Evolutionary conservation across 2,329 filamentous ascomycete species (phyloP).

Genomic region (Dryadomyces sulphureus): DNA sequence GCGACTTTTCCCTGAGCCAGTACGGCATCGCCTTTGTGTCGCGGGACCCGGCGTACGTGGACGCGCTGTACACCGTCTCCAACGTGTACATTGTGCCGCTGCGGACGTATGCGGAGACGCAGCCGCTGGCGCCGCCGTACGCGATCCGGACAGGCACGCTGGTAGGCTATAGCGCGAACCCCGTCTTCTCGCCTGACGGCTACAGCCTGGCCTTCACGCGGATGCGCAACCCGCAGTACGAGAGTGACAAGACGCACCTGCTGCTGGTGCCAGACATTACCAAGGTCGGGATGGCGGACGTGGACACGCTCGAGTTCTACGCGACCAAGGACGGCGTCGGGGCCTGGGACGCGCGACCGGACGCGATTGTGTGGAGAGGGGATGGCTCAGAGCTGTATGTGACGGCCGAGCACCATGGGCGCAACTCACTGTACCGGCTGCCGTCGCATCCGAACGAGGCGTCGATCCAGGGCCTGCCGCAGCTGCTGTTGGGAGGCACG

Average conservation of each 20-base stretch:
- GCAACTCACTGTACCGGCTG: slow-evolving; percentile 45
- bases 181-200: slow-evolving; percentile 62
- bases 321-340: slow-evolving; percentile 47
- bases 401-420: slow-evolving; percentile 57
- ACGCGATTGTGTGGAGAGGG: slow-evolving; percentile 38
- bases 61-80: slow-evolving; percentile 64
- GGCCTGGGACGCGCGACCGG: slow-evolving; percentile 44
- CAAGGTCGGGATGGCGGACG: slow-evolving; percentile 24
- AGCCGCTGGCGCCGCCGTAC: slow-evolving; percentile 27
- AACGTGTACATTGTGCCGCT: slow-evolving; percentile 64
- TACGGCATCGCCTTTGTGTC: slow-evolving; percentile 58
- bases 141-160: slow-evolving; percentile 28
- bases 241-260: slow-evolving; percentile 61
- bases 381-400: slow-evolving; percentile 53
- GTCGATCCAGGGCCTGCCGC: slow-evolving; percentile 23
- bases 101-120: slow-evolving; percentile 43
- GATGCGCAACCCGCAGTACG: slow-evolving; percentile 65
- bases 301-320: slow-evolving; percentile 46
- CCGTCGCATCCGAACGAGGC: slow-evolving; percentile 34
- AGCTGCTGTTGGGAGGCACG: slow-evolving; percentile 24
- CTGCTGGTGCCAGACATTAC: slow-evolving; percentile 48
- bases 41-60: slow-evolving; percentile 57
- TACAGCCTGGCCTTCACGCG: slow-evolving; percentile 59
- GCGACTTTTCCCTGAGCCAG: slow-evolving; percentile 63
- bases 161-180: slow-evolving; percentile 48